Base-by-base conservation (phyloP, 2,329 filamentous ascomycete species). In the Elsinoe perseae region DNA sequence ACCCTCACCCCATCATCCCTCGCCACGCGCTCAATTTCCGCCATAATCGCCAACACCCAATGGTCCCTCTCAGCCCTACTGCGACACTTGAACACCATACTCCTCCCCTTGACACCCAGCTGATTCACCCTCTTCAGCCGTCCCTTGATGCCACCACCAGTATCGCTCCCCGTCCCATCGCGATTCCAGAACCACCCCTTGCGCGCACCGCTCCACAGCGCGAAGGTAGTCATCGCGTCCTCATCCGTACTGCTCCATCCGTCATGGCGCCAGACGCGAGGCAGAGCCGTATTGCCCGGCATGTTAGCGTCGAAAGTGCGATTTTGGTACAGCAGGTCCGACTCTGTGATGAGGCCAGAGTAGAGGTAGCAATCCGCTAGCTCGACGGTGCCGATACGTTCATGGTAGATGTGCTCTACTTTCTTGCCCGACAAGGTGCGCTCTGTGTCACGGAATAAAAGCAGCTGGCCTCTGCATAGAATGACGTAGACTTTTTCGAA, bases 321-420 rank as follows among this genome's bases (percentile, higher is more conserved):
- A 57, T 84, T 84, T 59, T 80, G 75, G 62, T 85, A 84, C 3
- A 86, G 71, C 2, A 86, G 70, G 61, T 86, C 83, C 9, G 74
- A 76, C 54, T 82, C 81, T 0, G 82, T 83, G 18, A 84, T 71
- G 0, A 85, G 71, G 1, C 83, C 82, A 2, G 78, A 80, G 68
- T 86, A 85, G 54, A 86, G 73, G 64, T 86, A 85, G 68, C 82
- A 84, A 62, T 84, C 80, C 28, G 74, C 73, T 14, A 86, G 73
- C 57, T 83, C 78, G 30, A 86, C 75, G 10, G 76, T 75, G 10
- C 77, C 73, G 62, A 84, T 77, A 36, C 80, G 77, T 62, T 82
- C 78, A 62, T 85, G 80, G 63, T 85, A 81, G 52, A 83, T 81
- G 59, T 84, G 77, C 7, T 76, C 72, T 1, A 84, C 68, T 59